Evolutionary conservation across 2,329 filamentous ascomycete genomes (phyloP).

Genomic region (Lasiodiplodia citricola): DNA sequence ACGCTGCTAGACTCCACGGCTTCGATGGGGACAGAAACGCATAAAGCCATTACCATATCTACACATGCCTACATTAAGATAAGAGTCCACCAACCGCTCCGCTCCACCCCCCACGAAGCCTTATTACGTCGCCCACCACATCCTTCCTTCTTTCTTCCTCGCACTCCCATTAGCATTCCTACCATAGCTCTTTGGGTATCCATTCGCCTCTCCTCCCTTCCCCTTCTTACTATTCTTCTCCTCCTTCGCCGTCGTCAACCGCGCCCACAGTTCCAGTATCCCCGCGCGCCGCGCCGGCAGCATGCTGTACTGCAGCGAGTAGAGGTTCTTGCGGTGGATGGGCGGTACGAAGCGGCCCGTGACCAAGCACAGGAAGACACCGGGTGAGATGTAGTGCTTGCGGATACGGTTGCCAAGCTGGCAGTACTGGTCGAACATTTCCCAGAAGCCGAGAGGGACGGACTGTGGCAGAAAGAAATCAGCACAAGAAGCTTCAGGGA

Average conservation of each 20-base stretch:
- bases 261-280: slow-evolving; percentile 84
- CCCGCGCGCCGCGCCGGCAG: slow-evolving; percentile 80
- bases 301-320: slow-evolving; percentile 98
- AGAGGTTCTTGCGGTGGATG: slow-evolving; percentile 91
- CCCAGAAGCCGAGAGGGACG: slow-evolving; percentile 85
- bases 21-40: neutral
- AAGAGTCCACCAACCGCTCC: neutral
- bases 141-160: slow-evolving; percentile 9
- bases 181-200: neutral
- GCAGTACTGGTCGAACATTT: slow-evolving; percentile 97
- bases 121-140: slow-evolving; percentile 12
- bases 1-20: neutral
- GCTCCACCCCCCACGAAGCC: neutral
- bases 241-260: slow-evolving; percentile 49
- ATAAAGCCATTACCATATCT: slow-evolving; percentile 14
- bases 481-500: slow-evolving; percentile 24
- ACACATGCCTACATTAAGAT: slow-evolving; percentile 10
- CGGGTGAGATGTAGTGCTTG: slow-evolving; percentile 91
- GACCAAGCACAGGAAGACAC: slow-evolving; percentile 84
- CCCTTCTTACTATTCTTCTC: slow-evolving; percentile 7
- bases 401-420: slow-evolving; percentile 90
- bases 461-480: slow-evolving; percentile 60
- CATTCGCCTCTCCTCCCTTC: neutral
- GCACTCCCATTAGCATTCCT: slow-evolving; percentile 7
- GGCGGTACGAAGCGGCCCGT: slow-evolving; percentile 94